phyloP scores from a whole-genome alignment of 2,329 filamentous ascomycete species.

The Colletotrichum filicis region DNA sequence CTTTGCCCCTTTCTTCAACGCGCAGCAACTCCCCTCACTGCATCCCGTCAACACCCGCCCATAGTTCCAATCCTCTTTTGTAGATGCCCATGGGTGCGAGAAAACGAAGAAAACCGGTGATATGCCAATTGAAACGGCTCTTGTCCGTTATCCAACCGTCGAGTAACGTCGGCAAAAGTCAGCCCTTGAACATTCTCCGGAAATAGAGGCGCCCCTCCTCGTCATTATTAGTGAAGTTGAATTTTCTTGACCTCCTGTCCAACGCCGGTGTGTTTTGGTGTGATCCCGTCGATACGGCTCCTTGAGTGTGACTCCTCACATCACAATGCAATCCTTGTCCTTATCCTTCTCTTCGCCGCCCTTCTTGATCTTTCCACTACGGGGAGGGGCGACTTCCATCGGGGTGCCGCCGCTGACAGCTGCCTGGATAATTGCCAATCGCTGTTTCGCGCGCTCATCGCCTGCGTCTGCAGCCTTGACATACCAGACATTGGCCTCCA shows the following conservation, averaged over 20 bases:
- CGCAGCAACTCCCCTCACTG: neutral
- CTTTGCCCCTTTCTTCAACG: slow-evolving; percentile 10
- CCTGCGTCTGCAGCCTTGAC: slow-evolving; percentile 93
- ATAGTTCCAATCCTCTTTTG: slow-evolving; percentile 6
- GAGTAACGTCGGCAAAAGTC: slow-evolving; percentile 2
- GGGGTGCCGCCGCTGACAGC: slow-evolving; percentile 74
- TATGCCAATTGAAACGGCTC: slow-evolving; percentile 10
- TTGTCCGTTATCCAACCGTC: slow-evolving; percentile 26
- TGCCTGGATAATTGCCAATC: slow-evolving; percentile 86
- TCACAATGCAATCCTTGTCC: slow-evolving; percentile 68
- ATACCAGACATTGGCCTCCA: slow-evolving; percentile 98
- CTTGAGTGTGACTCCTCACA: slow-evolving; percentile 53
- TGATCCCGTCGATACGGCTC: neutral
- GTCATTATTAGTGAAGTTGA: slow-evolving; percentile 36
- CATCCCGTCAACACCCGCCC: slow-evolving; percentile 2
- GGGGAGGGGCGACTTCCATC: slow-evolving; percentile 66
- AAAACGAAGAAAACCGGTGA: slow-evolving; percentile 3
- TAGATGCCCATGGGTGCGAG: slow-evolving; percentile 18
- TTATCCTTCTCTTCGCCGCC: slow-evolving; percentile 65
- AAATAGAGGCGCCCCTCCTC: slow-evolving; percentile 9
- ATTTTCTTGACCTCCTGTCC: slow-evolving; percentile 14
- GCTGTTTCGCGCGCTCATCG: slow-evolving; percentile 88
- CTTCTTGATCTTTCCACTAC: slow-evolving; percentile 63
- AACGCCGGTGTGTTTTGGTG: slow-evolving; percentile 24
- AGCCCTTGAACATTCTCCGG: neutral